These are phyloP conservation scores for Onygenales sp. DNA, from an alignment of 2,329 filamentous ascomycete genomes.

Conservation along the genomic window DNA sequence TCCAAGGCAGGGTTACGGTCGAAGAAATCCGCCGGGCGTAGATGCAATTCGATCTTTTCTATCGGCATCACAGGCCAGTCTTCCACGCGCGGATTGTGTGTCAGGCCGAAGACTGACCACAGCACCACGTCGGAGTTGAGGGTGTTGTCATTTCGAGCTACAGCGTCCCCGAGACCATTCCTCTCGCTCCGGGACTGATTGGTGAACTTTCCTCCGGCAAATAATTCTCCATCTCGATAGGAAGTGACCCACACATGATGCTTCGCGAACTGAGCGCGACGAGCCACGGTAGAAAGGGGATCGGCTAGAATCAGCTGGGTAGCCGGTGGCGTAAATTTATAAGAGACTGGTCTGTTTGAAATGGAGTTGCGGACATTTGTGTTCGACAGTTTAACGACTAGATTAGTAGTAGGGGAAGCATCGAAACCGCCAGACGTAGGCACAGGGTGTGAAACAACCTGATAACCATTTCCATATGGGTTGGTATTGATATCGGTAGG, in stretches of 20 bases:
- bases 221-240: slow-evolving; percentile 41
- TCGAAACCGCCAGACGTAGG: slow-evolving; percentile 41
- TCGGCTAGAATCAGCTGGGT: slow-evolving; percentile 42
- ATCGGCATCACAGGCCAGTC: slow-evolving; percentile 43
- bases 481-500: slow-evolving; percentile 46
- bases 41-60: slow-evolving; percentile 39
- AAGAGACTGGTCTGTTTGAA: slow-evolving; percentile 35
- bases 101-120: slow-evolving; percentile 42
- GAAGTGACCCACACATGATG: slow-evolving; percentile 45
- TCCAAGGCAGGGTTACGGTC: slow-evolving; percentile 40
- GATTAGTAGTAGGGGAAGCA: slow-evolving; percentile 39
- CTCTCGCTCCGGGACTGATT: slow-evolving; percentile 35
- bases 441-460: slow-evolving; percentile 41
- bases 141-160: slow-evolving; percentile 33
- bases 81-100: slow-evolving; percentile 43
- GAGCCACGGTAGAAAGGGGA: slow-evolving; percentile 33
- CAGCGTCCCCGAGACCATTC: slow-evolving; percentile 37
- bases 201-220: slow-evolving; percentile 40
- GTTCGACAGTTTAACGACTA: slow-evolving; percentile 43
- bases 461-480: slow-evolving; percentile 53
- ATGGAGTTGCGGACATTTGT: slow-evolving; percentile 33
- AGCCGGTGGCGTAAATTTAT: slow-evolving; percentile 39
- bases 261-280: slow-evolving; percentile 40
- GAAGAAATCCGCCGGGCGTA: slow-evolving; percentile 43
- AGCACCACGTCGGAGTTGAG: slow-evolving; percentile 40